Evolutionary conservation across 257 asterid species (phyloP).

Genomic region (Solanum dulcamara): DNA sequence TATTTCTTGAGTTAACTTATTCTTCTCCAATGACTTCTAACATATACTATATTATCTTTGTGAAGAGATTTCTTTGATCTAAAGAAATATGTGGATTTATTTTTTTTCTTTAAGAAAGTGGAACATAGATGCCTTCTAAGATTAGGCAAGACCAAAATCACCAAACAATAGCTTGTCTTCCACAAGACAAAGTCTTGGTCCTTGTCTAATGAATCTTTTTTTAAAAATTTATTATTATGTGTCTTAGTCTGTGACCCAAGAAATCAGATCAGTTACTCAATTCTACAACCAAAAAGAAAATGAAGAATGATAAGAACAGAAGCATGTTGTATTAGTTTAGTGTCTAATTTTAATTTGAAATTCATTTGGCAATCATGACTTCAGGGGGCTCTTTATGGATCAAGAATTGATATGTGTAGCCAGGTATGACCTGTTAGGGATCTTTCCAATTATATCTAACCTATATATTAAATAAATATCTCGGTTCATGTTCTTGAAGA

Average conservation of each 20-base stretch:
- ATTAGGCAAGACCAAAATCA: constrained; percentile 26
- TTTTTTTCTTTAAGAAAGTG: neutral
- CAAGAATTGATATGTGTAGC: neutral
- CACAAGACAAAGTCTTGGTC: constrained; percentile 17
- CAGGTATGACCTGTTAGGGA: constrained; percentile 3
- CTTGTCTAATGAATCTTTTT: neutral
- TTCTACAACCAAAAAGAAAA: neutral
- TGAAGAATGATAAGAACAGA: neutral
- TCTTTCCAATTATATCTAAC: neutral
- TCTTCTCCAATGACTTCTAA: neutral
- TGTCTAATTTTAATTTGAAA: neutral
- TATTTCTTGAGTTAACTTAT: neutral
- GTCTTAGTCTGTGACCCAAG: neutral
- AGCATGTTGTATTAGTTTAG: neutral
- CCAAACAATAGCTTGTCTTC: constrained; percentile 21
- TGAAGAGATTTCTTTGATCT: constrained; percentile 2
- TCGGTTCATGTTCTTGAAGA: neutral
- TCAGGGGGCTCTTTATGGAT: neutral
- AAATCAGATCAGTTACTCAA: neutral
- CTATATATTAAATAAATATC: neutral
- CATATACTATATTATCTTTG: neutral
- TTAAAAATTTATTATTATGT: neutral
- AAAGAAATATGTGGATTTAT: constrained; percentile 15
- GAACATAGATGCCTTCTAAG: constrained; percentile 25
- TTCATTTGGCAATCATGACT: neutral